Conservation (phyloP, 129 eudicot species). For the Chrysanthemum makinoi region DNA sequence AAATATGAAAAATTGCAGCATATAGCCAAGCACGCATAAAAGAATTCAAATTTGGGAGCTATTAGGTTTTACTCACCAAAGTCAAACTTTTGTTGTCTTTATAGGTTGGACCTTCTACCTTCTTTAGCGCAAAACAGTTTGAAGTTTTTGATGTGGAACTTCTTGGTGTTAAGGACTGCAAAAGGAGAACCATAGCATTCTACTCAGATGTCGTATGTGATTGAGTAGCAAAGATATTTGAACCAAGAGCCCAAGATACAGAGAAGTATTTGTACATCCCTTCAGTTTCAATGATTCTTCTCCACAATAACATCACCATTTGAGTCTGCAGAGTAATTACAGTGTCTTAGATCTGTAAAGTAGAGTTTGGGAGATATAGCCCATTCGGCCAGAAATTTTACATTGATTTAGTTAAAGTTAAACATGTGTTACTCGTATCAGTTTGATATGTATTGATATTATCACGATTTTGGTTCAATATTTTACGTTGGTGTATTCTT, state of each 20-base stretch:
- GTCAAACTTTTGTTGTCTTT: constrained; percentile 16
- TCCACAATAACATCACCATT: background rate
- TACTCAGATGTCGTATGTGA: constrained; percentile 87
- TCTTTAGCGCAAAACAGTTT: constrained; percentile 92
- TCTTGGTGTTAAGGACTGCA: constrained; percentile 74
- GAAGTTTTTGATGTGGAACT: constrained; percentile 97
- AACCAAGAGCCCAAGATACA: background rate
- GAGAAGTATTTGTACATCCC: constrained; percentile 20
- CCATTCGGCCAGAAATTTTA: constrained; percentile 1
- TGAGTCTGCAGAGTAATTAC: constrained; percentile 17
- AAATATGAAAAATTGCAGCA: background rate
- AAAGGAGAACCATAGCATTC: constrained; percentile 86
- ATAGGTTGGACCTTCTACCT: constrained; percentile 98
- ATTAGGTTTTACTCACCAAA: constrained; percentile 10
- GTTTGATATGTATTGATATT: constrained; percentile 6
- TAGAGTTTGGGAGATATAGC: constrained; percentile 13
- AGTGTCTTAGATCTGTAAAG: constrained; percentile 16
- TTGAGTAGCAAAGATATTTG: constrained; percentile 27
- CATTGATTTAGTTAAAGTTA: background rate
- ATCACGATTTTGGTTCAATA: background rate
- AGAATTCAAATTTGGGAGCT: background rate
- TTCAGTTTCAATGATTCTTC: background rate
- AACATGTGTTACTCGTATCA: background rate
- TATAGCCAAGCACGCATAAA: background rate
- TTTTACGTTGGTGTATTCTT: background rate